A percentile compares a stretch with the other conserved stretches of the same genome.
phyloP scores from a whole-genome alignment of 345 rosid species.

The Ailanthus altissimus region DNA sequence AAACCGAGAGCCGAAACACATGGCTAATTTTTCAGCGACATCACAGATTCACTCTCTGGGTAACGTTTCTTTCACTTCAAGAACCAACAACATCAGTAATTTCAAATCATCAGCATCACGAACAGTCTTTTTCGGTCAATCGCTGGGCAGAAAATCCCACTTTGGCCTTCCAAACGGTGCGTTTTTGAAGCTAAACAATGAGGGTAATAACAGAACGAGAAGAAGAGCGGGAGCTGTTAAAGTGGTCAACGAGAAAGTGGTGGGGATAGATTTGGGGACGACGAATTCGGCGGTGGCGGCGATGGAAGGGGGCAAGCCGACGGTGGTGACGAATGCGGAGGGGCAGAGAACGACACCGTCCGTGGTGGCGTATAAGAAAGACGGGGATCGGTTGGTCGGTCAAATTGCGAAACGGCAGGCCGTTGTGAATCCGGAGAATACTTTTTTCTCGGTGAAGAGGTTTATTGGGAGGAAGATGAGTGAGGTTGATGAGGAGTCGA shows the following conservation, averaged over 20 bases:
- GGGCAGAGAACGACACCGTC: conserved; percentile 98
- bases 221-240: conserved; percentile 54
- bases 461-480: conserved; percentile 96
- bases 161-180: conserved; percentile 40
- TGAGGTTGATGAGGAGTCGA: conserved; percentile 92
- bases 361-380: conserved; percentile 90
- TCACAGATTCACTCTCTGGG: conserved; percentile 73
- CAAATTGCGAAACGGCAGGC: conserved; percentile 98
- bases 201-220: conserved; percentile 31
- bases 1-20: neutral
- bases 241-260: conserved; percentile 81
- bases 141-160: conserved; percentile 22
- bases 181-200: conserved; percentile 41
- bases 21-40: conserved; percentile 70
- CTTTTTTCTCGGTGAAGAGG: conserved; percentile 96
- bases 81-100: conserved; percentile 18
- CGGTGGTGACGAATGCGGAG: conserved; percentile 92
- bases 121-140: conserved; percentile 62
- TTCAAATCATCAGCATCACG: conserved; percentile 23
- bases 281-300: conserved; percentile 98
- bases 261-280: conserved; percentile 94
- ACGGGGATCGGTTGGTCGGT: conserved; percentile 85
- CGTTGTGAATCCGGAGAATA: conserved; percentile 93
- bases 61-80: conserved; percentile 41
- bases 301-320: conserved; percentile 99